A percentile compares a stretch with the other conserved stretches of the same genome.
These are phyloP conservation scores for Colletotrichum orchidophilum DNA, from an alignment of 2,329 filamentous ascomycete genomes.

Conservation along the genomic window DNA sequence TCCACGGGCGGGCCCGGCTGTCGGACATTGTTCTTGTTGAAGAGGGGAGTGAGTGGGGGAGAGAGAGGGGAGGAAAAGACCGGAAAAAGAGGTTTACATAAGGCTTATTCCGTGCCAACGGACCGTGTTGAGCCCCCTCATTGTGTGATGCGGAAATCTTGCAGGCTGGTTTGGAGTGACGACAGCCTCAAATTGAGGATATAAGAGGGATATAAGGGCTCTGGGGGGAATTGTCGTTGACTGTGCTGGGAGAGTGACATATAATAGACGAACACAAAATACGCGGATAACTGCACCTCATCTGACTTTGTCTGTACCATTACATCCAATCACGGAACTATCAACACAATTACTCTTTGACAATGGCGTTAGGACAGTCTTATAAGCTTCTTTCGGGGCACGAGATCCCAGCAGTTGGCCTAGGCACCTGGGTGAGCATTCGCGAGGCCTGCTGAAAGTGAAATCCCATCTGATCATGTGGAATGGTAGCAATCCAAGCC, in stretches of 20 bases:
- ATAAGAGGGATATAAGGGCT: slow-evolving; percentile 31
- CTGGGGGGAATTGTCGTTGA: neutral
- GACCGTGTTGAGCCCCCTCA: neutral
- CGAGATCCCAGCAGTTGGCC: slow-evolving; percentile 43
- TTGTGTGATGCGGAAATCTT: slow-evolving; percentile 18
- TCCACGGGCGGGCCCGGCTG: neutral
- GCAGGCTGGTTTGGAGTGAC: slow-evolving; percentile 7
- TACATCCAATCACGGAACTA: neutral
- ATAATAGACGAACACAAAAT: neutral
- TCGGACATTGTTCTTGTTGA: neutral
- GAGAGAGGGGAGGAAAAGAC: neutral
- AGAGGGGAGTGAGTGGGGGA: neutral
- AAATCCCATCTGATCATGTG: neutral
- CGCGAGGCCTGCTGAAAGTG: too few species aligned
- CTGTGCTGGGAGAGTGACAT: neutral
- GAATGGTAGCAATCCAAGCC: slow-evolving; percentile 57
- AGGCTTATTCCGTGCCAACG: slow-evolving; percentile 16
- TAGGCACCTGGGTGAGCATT: slow-evolving; percentile 45
- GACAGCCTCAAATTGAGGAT: slow-evolving; percentile 21
- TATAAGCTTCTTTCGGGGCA: slow-evolving; percentile 45
- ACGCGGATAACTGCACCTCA: slow-evolving; percentile 2
- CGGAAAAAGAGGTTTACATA: slow-evolving; percentile 29
- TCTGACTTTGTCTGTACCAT: neutral
- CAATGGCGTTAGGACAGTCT: slow-evolving; percentile 38
- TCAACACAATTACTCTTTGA: neutral